Evolutionary conservation across 164 flowering plant species (phyloP).

Genomic region (Stephania japonica): DNA sequence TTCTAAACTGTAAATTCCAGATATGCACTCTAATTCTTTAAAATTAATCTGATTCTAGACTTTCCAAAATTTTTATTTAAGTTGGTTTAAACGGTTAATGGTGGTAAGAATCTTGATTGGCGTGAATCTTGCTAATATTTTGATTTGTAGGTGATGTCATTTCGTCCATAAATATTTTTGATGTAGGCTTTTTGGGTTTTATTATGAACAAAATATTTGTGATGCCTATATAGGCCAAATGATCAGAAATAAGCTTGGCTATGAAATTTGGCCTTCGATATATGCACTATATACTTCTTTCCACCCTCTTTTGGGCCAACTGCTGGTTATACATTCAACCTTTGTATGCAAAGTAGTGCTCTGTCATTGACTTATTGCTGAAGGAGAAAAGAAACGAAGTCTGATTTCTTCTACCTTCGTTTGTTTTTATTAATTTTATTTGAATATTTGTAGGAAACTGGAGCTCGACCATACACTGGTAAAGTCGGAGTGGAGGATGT

Average conservation of each 20-base stretch:
- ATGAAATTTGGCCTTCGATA: not conserved
- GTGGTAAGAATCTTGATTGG: not conserved
- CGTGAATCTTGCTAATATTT: not conserved
- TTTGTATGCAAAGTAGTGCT: not conserved
- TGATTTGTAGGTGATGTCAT: not conserved
- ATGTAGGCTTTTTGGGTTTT: not conserved
- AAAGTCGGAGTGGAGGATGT: slow-evolving; percentile 87
- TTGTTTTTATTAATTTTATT: not conserved
- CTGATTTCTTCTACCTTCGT: not conserved
- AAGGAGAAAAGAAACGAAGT: not conserved
- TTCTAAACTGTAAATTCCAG: not conserved
- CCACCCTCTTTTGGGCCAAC: not conserved
- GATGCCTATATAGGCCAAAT: not conserved
- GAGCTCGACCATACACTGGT: slow-evolving; percentile 76
- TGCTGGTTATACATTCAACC: not conserved
- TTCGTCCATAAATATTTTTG: not conserved
- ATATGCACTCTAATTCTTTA: not conserved
- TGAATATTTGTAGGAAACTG: slow-evolving; percentile 52
- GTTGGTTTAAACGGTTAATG: not conserved
- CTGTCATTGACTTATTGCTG: too few species aligned
- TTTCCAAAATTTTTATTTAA: not conserved
- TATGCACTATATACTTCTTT: not conserved
- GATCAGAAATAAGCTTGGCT: not conserved
- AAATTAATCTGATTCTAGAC: not conserved
- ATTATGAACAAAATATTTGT: too few species aligned